Evolutionary conservation across 2,329 filamentous ascomycete genomes (phyloP), one percentile per base, ranked within the genome.

Genomic region (Tolypocladium inflatum): DNA sequence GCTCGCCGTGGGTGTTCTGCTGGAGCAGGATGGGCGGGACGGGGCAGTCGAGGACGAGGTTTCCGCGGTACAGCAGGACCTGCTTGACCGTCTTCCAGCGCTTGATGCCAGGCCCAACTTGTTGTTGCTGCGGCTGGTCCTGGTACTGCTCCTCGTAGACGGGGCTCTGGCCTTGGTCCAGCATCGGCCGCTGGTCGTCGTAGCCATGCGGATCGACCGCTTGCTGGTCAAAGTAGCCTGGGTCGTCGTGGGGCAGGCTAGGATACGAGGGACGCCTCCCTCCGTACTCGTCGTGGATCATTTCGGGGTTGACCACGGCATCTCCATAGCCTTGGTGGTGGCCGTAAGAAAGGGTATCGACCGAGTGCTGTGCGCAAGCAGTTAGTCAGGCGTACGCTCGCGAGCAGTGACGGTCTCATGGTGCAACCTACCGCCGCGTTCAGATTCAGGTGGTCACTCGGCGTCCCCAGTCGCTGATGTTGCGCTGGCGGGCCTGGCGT

Each of bases 21-120:
- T 88, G 92, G 51, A 99, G 78, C 50, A 99, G 78, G 66, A 87
- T 85, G 0, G 94, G 93, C 0, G 94, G 93, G 59, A 99, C 90
- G 0, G 94, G 94, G 70, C 94, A 99, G 73, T 99, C 94, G 4
- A 99, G 85, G 42, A 99, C 92, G 67, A 99, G 82, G 74, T 99
- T 99, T 63, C 94, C 94, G 64, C 95, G 88, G 79, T 96, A 99
- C 56, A 99, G 76, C 67, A 95, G 87, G n/a, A 99, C 93, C 77
- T 97, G 91, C 76, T 97, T 99, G 54, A 99, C 93, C 0, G 94
- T 99, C 80, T 97, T 99, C 90, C 91, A 97, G 71, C 94, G 83
- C 72, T 90, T 88, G 64, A 97, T 85, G 5, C 82, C 62, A 7
- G 59, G 62, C 19, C 69, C 70, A 23, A 63, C 72, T 30, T 69